A percentile compares a stretch with the other conserved stretches of the same genome.
Conservation (phyloP, 75 land plant species). For the Cupressus sempervirens region DNA sequence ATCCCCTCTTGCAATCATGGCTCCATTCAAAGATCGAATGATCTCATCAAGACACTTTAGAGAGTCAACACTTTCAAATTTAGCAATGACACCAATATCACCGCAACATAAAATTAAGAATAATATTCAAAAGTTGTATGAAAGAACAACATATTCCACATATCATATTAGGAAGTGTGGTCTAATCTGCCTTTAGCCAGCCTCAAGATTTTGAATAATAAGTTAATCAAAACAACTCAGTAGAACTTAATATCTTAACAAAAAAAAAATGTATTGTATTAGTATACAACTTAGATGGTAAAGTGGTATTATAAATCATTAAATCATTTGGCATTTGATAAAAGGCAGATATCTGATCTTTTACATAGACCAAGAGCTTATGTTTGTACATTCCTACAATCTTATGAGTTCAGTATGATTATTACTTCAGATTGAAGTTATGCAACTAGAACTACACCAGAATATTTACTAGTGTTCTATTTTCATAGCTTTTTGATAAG, state of each 20-base stretch:
- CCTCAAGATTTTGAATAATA: not conserved
- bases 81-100: constrained; percentile 86
- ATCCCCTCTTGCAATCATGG: constrained; percentile 99
- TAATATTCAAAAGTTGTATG: no score
- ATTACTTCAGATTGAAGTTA: no score
- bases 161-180: not conserved
- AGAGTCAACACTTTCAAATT: constrained; percentile 91
- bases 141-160: not conserved
- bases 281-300: not conserved
- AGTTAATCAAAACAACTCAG: not conserved
- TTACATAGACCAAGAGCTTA: not conserved
- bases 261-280: not conserved
- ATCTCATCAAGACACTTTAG: constrained; percentile 84
- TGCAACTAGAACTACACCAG: not conserved
- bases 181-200: not conserved
- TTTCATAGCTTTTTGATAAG: no score
- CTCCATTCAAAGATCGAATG: constrained; percentile 83
- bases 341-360: not conserved
- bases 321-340: no score
- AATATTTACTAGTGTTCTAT: not conserved
- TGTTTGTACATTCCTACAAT: not conserved
- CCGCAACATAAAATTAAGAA: constrained; percentile 37
- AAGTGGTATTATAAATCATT: not conserved
- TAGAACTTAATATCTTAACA: not conserved
- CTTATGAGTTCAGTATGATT: not conserved